These are phyloP conservation scores for Claviceps quebecensis DNA, from an alignment of 2,329 filamentous ascomycete species.

Conservation along the genomic window DNA sequence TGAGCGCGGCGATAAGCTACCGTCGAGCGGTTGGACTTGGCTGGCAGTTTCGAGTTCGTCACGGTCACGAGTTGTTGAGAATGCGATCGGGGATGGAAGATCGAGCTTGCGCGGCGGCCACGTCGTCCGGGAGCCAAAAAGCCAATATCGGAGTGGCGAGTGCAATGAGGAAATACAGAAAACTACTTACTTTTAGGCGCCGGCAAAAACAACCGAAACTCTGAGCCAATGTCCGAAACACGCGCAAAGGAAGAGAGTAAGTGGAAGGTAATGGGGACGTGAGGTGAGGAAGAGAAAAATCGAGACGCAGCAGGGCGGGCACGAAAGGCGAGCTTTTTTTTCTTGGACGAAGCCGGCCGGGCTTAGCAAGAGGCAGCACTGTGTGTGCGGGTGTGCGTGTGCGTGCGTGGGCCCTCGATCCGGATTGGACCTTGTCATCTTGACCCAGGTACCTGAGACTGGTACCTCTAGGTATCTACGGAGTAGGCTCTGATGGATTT, in stretches of 20 bases:
- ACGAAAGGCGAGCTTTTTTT: constrained; percentile 20
- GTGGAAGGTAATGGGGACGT: constrained; percentile 22
- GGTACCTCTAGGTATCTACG: too few relatives aligned
- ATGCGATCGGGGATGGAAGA: constrained; percentile 4
- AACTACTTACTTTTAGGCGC: constrained; percentile 39
- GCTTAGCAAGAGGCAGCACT: background rate
- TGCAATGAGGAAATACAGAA: constrained; percentile 3
- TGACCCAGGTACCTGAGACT: too few relatives aligned
- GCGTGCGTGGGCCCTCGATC: constrained; percentile 1
- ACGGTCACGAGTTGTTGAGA: constrained; percentile 8
- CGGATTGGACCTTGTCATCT: background rate
- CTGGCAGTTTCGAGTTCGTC: constrained; percentile 6
- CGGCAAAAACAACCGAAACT: constrained; percentile 33
- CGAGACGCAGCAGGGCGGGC: constrained; percentile 20
- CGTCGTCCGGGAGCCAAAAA: background rate
- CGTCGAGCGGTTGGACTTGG: background rate
- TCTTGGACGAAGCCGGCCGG: constrained; percentile 7
- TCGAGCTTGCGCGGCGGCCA: background rate
- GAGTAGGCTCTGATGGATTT: too few relatives aligned
- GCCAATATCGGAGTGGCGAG: background rate
- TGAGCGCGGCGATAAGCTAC: background rate
- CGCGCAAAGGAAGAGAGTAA: constrained; percentile 30
- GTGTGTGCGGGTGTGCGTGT: background rate
- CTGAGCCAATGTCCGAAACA: constrained; percentile 30
- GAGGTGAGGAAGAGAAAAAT: constrained; percentile 16